Evolutionary conservation across 2,329 filamentous ascomycete species (phyloP).

Genomic region (Penicillium griseofulvum): DNA sequence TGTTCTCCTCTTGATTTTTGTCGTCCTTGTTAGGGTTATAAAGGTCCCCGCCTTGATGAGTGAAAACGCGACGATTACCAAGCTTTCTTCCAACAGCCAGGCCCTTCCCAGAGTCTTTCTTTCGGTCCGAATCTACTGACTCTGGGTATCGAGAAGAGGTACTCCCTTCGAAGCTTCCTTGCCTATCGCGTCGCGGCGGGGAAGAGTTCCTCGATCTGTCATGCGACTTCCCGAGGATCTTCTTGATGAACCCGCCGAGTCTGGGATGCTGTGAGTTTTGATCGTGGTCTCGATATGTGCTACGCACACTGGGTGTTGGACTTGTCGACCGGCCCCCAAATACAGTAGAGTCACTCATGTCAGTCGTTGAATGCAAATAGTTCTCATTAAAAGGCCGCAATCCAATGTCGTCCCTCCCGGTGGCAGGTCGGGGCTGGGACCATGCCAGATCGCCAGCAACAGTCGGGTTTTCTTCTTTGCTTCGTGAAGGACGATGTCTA

Average conservation of each 20-base stretch:
- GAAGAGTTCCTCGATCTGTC: slow-evolving; percentile 33
- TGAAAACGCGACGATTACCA: slow-evolving; percentile 32
- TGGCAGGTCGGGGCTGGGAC: slow-evolving; percentile 66
- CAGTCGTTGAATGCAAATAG: slow-evolving; percentile 42
- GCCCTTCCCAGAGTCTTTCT: slow-evolving; percentile 36
- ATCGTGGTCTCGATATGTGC: slow-evolving; percentile 53
- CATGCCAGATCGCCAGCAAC: slow-evolving; percentile 36
- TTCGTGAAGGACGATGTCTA: slow-evolving; percentile 47
- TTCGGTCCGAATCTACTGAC: slow-evolving; percentile 37
- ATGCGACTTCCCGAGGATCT: slow-evolving; percentile 22
- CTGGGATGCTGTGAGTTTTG: slow-evolving; percentile 33
- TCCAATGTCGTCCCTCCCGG: slow-evolving; percentile 70
- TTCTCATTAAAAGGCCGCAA: slow-evolving; percentile 53
- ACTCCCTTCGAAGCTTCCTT: slow-evolving; percentile 37
- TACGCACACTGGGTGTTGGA: slow-evolving; percentile 73
- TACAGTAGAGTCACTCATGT: slow-evolving; percentile 50
- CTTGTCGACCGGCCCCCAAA: slow-evolving; percentile 68
- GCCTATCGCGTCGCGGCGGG: slow-evolving; percentile 31
- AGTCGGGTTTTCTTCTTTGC: slow-evolving; percentile 57
- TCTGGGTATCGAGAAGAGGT: slow-evolving; percentile 26
- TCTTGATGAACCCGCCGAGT: slow-evolving; percentile 5
- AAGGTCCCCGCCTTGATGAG: slow-evolving; percentile 27
- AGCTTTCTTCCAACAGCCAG: slow-evolving; percentile 36
- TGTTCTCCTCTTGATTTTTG: slow-evolving; percentile 50
- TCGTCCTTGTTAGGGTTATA: slow-evolving; percentile 21